Evolutionary conservation across 106 monocot species (phyloP).

Genomic region (Platanthera zijinensis): DNA sequence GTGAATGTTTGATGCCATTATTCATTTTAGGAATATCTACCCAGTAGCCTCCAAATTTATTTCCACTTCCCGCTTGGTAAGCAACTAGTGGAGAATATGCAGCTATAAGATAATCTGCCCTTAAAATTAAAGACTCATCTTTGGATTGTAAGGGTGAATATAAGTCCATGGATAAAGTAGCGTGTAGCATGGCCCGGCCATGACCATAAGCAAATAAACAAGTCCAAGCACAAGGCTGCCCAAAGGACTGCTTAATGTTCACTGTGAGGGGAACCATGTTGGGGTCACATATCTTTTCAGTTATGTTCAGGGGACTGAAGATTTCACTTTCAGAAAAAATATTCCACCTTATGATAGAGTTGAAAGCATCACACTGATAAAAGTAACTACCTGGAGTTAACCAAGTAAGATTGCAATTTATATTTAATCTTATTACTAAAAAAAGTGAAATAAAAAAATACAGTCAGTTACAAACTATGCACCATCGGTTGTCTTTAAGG

Average conservation of each 20-base stretch:
- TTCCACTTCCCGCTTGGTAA: slow-evolving; percentile 69
- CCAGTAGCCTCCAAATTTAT: slow-evolving; percentile 81
- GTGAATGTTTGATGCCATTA: slow-evolving; percentile 17
- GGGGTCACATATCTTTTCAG: slow-evolving; percentile 10
- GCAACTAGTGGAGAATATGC: slow-evolving; percentile 62
- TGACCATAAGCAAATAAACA: slow-evolving; percentile 49
- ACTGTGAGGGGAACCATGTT: slow-evolving; percentile 15
- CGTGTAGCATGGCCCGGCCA: slow-evolving; percentile 63
- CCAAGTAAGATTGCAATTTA: not conserved
- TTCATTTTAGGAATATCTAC: slow-evolving; percentile 38
- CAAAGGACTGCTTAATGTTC: slow-evolving; percentile 7
- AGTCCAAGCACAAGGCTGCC: slow-evolving; percentile 61
- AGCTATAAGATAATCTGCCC: slow-evolving; percentile 46
- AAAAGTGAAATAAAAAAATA: slow-evolving; percentile 4
- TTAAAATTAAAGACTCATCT: slow-evolving; percentile 36
- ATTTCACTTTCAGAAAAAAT: slow-evolving; percentile 56
- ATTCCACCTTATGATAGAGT: slow-evolving; percentile 57
- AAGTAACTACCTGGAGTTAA: slow-evolving; percentile 45
- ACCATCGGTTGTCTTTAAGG: slow-evolving; percentile 69
- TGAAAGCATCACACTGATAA: slow-evolving; percentile 70
- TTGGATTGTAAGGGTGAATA: slow-evolving; percentile 20
- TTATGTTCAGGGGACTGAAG: slow-evolving; percentile 43
- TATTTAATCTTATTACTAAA: not conserved
- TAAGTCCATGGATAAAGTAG: slow-evolving; percentile 46
- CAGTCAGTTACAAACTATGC: slow-evolving; percentile 13